Evolutionary conservation across 1,139 yeast genomes (phyloP), one percentile per base, ranked within the genome.

Genomic region (Lodderomyces pseudojiufengensis): DNA sequence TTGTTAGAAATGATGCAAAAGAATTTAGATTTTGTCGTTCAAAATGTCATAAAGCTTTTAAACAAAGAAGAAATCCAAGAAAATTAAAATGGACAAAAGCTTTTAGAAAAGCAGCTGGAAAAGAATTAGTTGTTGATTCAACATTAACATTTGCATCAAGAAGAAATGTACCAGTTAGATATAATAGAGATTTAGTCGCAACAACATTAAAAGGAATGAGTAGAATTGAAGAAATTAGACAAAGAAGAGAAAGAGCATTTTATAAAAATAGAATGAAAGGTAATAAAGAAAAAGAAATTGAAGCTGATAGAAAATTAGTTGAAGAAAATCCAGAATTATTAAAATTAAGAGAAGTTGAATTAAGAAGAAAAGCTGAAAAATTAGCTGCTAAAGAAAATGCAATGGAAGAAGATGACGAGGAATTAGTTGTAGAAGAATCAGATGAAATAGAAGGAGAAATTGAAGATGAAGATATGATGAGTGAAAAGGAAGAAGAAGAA

Each of bases 181-280:
- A 92, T 67, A 92, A 94, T 72, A 80, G 99, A 70, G 97, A 92
- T 57, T 75, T 92, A 44, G 97, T 92, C 35, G 84, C 95, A 41
- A 86, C 95, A 39, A 92, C 98, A 9, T 76, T 92, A 65, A 83
- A 78, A 69, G 97, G 96, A 37, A 92, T 92, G 98, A 75, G 86
- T 40, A 81, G 97, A 68, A 83, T 94, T 45, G 97, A 92, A 63
- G 95, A 88, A 68, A 92, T 92, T 63, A 81, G 98, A 73, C 83
- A 78, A 61, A 87, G 82, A 76, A 84, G 99, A 73, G 98, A 94
- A 68, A 77, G 95, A 59, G 97, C 97, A 24, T 92, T 92, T 87
- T 92, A 87, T 73, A 90, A 88, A 88, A 88, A 90, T 70, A 86
- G 98, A 80, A 92, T 92, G 99, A 86, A 85, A 67, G 97, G 97